phyloP scores from a whole-genome alignment of 2,329 filamentous ascomycete genomes.

The Epicoccum nigrum region DNA sequence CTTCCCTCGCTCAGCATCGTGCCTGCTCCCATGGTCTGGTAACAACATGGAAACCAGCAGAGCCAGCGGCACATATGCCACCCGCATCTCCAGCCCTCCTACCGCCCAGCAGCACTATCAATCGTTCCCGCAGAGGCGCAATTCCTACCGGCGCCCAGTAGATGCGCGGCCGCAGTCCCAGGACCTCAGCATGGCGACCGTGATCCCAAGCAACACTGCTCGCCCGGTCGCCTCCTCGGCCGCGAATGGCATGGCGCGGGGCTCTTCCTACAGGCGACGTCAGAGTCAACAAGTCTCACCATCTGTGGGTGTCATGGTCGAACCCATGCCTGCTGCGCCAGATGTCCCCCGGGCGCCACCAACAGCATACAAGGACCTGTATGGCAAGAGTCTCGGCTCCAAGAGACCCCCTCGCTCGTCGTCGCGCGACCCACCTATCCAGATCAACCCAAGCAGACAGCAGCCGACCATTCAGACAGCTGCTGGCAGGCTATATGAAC shows the following conservation, averaged over 20 bases:
- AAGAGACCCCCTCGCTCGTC: slow-evolving; percentile 34
- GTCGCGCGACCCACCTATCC: slow-evolving; percentile 43
- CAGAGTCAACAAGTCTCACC: slow-evolving; percentile 41
- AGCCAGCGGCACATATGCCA: slow-evolving; percentile 22
- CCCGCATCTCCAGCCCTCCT: slow-evolving; percentile 17
- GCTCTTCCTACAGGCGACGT: slow-evolving; percentile 37
- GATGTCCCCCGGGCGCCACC: slow-evolving; percentile 65
- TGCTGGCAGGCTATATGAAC: slow-evolving; percentile 38
- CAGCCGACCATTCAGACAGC: slow-evolving; percentile 43
- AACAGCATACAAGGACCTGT: slow-evolving; percentile 44
- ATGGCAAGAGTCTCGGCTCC: slow-evolving; percentile 41
- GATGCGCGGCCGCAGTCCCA: slow-evolving; percentile 36
- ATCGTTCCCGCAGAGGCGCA: slow-evolving; percentile 40
- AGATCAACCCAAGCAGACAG: slow-evolving; percentile 43
- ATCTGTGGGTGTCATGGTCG: slow-evolving; percentile 28
- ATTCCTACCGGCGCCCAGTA: slow-evolving; percentile 41
- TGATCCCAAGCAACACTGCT: slow-evolving; percentile 40
- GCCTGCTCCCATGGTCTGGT: slow-evolving; percentile 27
- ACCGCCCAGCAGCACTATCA: slow-evolving; percentile 34
- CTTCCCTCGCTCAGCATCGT: slow-evolving; percentile 5
- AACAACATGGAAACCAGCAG: slow-evolving; percentile 40
- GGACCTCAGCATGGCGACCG: slow-evolving; percentile 22
- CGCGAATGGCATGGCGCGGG: slow-evolving; percentile 17
- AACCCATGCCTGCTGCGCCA: slow-evolving; percentile 56
- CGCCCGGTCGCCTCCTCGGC: slow-evolving; percentile 33